A percentile compares a stretch with the other conserved stretches of the same genome.
phyloP scores from a whole-genome alignment of 352 stramenopile species.

The Paralagenidium karlingii region DNA sequence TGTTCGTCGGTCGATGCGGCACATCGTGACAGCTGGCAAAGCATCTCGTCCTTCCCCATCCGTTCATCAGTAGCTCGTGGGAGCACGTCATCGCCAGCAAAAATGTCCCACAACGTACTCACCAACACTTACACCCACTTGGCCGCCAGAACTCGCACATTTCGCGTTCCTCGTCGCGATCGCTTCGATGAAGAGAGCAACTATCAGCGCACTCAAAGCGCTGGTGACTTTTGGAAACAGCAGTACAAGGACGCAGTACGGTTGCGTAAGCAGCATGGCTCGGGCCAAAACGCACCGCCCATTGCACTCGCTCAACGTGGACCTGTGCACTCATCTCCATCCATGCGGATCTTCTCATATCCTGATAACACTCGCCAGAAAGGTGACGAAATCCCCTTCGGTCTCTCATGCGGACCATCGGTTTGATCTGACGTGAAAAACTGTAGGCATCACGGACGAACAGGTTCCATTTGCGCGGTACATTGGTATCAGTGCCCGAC shows the following conservation, averaged over 20 bases:
- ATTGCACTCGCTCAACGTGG: neutral
- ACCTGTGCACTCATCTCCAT: conserved; percentile 1
- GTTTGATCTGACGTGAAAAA: too few species aligned
- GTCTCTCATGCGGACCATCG: neutral
- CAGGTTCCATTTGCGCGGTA: conserved; percentile 49
- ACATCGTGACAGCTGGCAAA: too few species aligned
- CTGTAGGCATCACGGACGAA: conserved; percentile 41
- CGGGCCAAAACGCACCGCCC: neutral
- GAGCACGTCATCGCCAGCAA: neutral
- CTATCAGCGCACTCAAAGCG: conserved; percentile 28
- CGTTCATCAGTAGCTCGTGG: neutral
- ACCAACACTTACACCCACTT: neutral
- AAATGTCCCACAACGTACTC: neutral
- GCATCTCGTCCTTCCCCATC: too few species aligned
- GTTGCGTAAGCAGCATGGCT: conserved; percentile 25
- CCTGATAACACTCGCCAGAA: conserved; percentile 6
- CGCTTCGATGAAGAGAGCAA: conserved; percentile 32
- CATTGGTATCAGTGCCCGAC: conserved; percentile 58
- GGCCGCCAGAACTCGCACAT: neutral
- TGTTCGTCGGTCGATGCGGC: neutral
- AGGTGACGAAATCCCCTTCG: neutral
- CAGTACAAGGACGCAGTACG: conserved; percentile 42
- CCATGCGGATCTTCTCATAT: conserved; percentile 62
- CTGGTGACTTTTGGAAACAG: conserved; percentile 29
- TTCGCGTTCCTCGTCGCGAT: conserved; percentile 12